Conservation (phyloP, 169 alveolate genomes). For the Cryptosporidium sp. region DNA sequence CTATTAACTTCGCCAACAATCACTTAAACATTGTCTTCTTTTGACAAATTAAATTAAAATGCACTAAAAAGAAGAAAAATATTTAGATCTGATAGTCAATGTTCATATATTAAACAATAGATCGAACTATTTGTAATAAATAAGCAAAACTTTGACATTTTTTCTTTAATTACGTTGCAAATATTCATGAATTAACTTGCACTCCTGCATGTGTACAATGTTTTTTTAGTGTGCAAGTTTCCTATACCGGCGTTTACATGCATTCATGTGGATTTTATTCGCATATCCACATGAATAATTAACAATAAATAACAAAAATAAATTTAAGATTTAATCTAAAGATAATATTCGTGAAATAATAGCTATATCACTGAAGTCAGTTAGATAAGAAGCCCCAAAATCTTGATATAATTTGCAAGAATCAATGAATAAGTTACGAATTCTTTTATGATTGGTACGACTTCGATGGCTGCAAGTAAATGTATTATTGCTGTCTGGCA, state of each 20-base stretch:
- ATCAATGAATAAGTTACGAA: background rate
- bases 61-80: background rate
- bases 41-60: background rate
- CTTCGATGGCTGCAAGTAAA: background rate
- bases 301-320: background rate
- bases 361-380: conserved; percentile 5
- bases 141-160: too few species aligned
- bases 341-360: background rate
- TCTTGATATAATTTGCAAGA: conserved; percentile 2
- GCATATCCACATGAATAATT: background rate
- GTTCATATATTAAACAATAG: background rate
- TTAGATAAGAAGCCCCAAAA: conserved; percentile 1
- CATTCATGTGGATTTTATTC: conserved; percentile 5
- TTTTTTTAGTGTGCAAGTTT: background rate
- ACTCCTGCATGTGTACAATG: background rate
- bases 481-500: background rate
- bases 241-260: conserved; percentile 7
- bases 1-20: background rate
- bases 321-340: background rate
- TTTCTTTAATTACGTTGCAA: background rate
- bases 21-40: background rate
- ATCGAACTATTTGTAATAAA: background rate
- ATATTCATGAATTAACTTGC: background rate
- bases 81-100: background rate
- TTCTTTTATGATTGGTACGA: background rate